Conservation (phyloP, 1,139 yeast genomes). For the Ogataea hybrid region DNA sequence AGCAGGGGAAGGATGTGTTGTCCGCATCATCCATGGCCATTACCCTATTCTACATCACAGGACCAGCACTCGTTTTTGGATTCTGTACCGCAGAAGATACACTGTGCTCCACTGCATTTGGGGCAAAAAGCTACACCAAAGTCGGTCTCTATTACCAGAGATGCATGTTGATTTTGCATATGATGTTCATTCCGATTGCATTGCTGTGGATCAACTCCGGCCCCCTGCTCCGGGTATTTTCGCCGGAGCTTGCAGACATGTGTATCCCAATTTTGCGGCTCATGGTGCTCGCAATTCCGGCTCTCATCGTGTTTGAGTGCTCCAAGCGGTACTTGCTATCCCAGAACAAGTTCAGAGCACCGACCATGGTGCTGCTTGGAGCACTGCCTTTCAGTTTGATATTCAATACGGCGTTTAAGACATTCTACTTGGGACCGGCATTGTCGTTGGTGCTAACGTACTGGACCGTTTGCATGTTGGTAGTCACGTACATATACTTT, state of each 20-base stretch:
- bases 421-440: slow-evolving; percentile 68
- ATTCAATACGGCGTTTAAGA: slow-evolving; percentile 42
- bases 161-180: slow-evolving; percentile 23
- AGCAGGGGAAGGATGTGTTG: slow-evolving; percentile 37
- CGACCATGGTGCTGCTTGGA: slow-evolving; percentile 46
- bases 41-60: slow-evolving; percentile 40
- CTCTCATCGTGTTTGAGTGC: slow-evolving; percentile 46
- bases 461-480: slow-evolving; percentile 57
- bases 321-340: slow-evolving; percentile 53
- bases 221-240: slow-evolving; percentile 13
- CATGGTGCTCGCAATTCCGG: slow-evolving; percentile 42
- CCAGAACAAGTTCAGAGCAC: slow-evolving; percentile 54
- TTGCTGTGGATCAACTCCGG: slow-evolving; percentile 24
- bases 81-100: slow-evolving; percentile 44
- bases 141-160: slow-evolving; percentile 40
- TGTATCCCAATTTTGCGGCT: slow-evolving; percentile 19
- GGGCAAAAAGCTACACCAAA: slow-evolving; percentile 34
- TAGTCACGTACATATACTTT: slow-evolving; percentile 50
- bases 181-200: slow-evolving; percentile 22
- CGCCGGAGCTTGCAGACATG: slow-evolving; percentile 22
- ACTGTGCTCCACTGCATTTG: slow-evolving; percentile 41
- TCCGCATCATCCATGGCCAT: slow-evolving; percentile 40
- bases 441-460: slow-evolving; percentile 59
- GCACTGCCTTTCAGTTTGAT: slow-evolving; percentile 49
- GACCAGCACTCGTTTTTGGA: slow-evolving; percentile 40